phyloP scores from a whole-genome alignment of 371 early-diverging fungal genomes.

The Mortierella sp. region DNA sequence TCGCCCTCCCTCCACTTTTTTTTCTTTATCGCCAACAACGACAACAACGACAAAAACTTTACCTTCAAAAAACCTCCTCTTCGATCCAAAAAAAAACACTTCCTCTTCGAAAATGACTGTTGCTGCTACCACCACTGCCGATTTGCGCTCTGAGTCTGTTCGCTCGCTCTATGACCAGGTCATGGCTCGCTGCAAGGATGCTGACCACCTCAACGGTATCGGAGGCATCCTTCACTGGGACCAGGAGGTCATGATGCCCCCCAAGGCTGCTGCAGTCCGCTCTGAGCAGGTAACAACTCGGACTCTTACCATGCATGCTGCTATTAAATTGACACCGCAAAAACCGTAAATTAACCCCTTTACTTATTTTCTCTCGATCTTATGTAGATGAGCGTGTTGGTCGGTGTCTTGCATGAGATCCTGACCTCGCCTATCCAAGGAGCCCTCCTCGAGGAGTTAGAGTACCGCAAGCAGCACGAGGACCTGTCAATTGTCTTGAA shows the following conservation, averaged over 20 bases:
- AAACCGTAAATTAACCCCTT: not conserved
- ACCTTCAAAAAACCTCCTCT: not conserved
- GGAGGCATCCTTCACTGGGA: conserved; percentile 48
- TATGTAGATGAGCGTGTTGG: conserved; percentile 33
- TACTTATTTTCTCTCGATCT: not conserved
- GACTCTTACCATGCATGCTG: too few relatives aligned
- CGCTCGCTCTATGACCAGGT: conserved; percentile 50
- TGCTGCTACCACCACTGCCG: conserved; percentile 35
- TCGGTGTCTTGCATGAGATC: conserved; percentile 44
- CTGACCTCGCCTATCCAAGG: conserved; percentile 41
- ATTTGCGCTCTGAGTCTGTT: conserved; percentile 41
- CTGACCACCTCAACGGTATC: conserved; percentile 26
- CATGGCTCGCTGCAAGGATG: conserved; percentile 29
- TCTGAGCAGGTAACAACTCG: conserved; percentile 31
- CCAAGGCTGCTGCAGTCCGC: conserved; percentile 41
- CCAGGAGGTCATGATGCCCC: conserved; percentile 59
- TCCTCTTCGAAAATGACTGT: conserved; percentile 34
- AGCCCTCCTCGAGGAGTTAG: conserved; percentile 47
- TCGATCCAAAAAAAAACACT: not conserved
- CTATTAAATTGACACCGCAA: too few relatives aligned
- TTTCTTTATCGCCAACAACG: not conserved
- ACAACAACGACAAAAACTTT: not conserved
- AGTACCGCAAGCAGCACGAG: conserved; percentile 18
- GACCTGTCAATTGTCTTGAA: conserved; percentile 30
- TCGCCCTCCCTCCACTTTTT: not conserved